Conservation (phyloP, 2,329 filamentous ascomycete species). For the Coleophoma cylindrospora region DNA sequence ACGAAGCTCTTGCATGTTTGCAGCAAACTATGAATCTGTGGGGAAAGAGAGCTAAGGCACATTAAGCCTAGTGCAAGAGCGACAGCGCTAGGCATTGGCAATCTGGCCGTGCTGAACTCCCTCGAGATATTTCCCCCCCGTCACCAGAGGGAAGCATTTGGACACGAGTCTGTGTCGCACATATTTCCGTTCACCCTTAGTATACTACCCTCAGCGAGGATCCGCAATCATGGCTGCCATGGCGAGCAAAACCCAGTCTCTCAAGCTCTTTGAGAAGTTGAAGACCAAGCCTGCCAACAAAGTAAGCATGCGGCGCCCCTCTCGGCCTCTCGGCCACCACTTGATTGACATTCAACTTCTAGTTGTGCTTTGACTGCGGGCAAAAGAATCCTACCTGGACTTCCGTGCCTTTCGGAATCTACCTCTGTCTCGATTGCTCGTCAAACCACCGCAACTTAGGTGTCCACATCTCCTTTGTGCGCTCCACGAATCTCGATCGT, state of each 20-base stretch:
- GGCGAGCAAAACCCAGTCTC: slow-evolving; percentile 90
- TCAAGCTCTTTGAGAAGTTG: slow-evolving; percentile 96
- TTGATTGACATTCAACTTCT: slow-evolving; percentile 11
- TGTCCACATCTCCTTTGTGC: slow-evolving; percentile 98
- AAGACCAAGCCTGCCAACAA: slow-evolving; percentile 94
- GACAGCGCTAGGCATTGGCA: slow-evolving; percentile 13
- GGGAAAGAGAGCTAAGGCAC: slow-evolving; percentile 6
- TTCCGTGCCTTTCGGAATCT: slow-evolving; percentile 94
- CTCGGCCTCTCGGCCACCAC: slow-evolving; percentile 13
- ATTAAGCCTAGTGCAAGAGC: background rate
- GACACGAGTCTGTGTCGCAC: too few species aligned
- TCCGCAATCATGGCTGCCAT: slow-evolving; percentile 50
- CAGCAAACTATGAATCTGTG: slow-evolving; percentile 2
- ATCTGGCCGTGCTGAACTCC: slow-evolving; percentile 17
- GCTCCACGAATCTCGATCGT: slow-evolving; percentile 98
- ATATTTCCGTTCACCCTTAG: background rate
- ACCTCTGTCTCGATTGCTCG: slow-evolving; percentile 96
- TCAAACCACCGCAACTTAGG: slow-evolving; percentile 95
- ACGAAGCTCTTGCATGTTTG: background rate
- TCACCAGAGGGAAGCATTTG: background rate
- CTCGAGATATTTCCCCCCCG: background rate
- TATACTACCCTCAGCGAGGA: background rate
- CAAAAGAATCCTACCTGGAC: slow-evolving; percentile 99
- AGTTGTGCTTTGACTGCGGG: slow-evolving; percentile 98
- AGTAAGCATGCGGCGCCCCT: slow-evolving; percentile 42